Conservation (phyloP, 2,329 filamentous ascomycete genomes). For the Colletotrichum spinosum region DNA sequence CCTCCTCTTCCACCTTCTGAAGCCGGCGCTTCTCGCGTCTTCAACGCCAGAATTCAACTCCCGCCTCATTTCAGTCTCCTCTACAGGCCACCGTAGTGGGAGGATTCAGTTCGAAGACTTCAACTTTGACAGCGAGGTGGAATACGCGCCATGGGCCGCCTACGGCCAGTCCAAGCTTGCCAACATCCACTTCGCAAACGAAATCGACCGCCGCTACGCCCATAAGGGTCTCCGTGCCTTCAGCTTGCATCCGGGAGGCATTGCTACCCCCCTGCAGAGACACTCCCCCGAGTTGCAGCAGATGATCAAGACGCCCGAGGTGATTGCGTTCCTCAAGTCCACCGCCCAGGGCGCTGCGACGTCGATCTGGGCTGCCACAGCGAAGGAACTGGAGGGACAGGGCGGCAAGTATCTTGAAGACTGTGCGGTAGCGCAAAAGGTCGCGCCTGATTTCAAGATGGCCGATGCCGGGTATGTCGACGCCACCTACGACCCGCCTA, state of each 20-base stretch:
- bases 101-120: constrained; percentile 45
- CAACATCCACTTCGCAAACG: constrained; percentile 62
- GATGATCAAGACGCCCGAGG: constrained; percentile 7
- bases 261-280: constrained; percentile 26
- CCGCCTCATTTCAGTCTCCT: constrained; percentile 60
- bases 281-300: background rate
- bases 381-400: constrained; percentile 54
- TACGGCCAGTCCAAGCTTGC: constrained; percentile 64
- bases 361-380: constrained; percentile 56
- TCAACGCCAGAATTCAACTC: constrained; percentile 44
- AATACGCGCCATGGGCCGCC: constrained; percentile 50
- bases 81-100: constrained; percentile 52
- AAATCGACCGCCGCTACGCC: constrained; percentile 62
- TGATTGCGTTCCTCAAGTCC: constrained; percentile 14
- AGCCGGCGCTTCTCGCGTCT: constrained; percentile 33
- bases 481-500: constrained; percentile 37
- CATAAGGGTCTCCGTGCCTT: constrained; percentile 39
- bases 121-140: constrained; percentile 40
- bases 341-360: constrained; percentile 60
- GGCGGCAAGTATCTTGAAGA: constrained; percentile 60
- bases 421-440: constrained; percentile 46
- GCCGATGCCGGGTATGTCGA: constrained; percentile 36
- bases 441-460: constrained; percentile 12
- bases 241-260: constrained; percentile 34
- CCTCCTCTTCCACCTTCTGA: constrained; percentile 50